Base-by-base conservation (phyloP, 257 asterid species). In the Solanum appendiculatum region DNA sequence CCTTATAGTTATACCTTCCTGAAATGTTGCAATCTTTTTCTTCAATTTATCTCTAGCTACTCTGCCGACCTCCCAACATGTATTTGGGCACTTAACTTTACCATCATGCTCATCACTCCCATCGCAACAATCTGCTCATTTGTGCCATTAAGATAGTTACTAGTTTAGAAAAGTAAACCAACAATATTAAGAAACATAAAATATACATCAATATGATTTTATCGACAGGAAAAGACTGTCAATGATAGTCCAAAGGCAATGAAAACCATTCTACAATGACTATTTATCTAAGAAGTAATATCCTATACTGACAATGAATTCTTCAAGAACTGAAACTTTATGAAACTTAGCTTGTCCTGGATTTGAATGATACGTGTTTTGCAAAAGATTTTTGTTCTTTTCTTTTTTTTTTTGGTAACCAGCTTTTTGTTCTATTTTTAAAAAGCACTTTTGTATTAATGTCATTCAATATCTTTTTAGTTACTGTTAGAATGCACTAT, bases 41-140 rank as follows among this genome's bases (percentile, higher is more conserved):
- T 73, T 93, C 94, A 97, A 89, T 88, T 92, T 96, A 84, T 97
- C 98, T 92, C 99, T 90, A 75, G 98, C 99, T 60, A 88, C 95
- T 90, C 93, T 94, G 85, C 99, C 99, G 87, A 95, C 95, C 91
- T 96, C 98, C 99, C 99, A 97, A 90, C 99, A 97, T 51, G 97
- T 93, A 88, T 97, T 95, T 58, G 90, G 88, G 92, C 99, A 97
- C 92, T 93, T 92, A 46, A 91, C 86, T 86, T 90, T 93, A 42
- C 99, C 97, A 91, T 93, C 96, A 89, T 97, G 92, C 93, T 97
- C 99, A 87, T 97, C 99, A 89, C 99, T 95, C 89, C 99, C 99
- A 85, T 97, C 99, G 86, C 99, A 97, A 87, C 99, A 97, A 94
- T 97, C 99, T 97, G 97, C 87, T 77, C 90, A 89, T 77, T 77